Conservation (phyloP, 768 basidiomycete species). For the Hortiboletus campestris region DNA sequence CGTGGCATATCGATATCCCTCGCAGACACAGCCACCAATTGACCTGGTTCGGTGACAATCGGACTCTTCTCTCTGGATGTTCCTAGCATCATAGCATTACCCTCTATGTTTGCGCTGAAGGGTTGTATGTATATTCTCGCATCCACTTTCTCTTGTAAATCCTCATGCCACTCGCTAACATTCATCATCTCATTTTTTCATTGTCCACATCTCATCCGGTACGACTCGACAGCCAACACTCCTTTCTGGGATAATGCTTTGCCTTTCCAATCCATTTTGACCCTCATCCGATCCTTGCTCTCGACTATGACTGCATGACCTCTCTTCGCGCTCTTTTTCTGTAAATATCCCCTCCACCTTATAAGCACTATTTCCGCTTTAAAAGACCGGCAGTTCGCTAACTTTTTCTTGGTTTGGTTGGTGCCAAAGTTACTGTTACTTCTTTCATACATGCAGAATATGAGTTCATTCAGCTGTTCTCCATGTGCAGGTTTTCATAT, state of each 20-base stretch:
- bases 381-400: slow-evolving; percentile 10
- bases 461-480: slow-evolving; percentile 15
- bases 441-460: slow-evolving; percentile 26
- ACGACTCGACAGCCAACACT: slow-evolving; percentile 18
- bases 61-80: neutral
- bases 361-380: slow-evolving; percentile 13
- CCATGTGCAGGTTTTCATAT: neutral
- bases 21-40: slow-evolving; percentile 60
- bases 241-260: slow-evolving; percentile 28
- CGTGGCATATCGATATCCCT: slow-evolving; percentile 85
- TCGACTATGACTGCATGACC: slow-evolving; percentile 29
- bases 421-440: slow-evolving; percentile 16
- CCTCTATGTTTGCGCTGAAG: slow-evolving; percentile 2
- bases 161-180: slow-evolving; percentile 15
- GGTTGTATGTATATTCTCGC: slow-evolving; percentile 6
- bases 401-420: slow-evolving; percentile 23
- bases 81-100: slow-evolving; percentile 1
- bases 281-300: slow-evolving; percentile 20
- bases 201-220: slow-evolving; percentile 15
- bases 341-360: slow-evolving; percentile 10
- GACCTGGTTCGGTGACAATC: slow-evolving; percentile 51
- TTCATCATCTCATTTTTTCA: slow-evolving; percentile 20
- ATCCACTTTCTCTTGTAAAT: slow-evolving; percentile 19
- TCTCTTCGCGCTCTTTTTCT: slow-evolving; percentile 8
- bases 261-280: slow-evolving; percentile 6